These are phyloP conservation scores for Cadophora malorum DNA, from an alignment of 2,329 filamentous ascomycete species.

Conservation along the genomic window DNA sequence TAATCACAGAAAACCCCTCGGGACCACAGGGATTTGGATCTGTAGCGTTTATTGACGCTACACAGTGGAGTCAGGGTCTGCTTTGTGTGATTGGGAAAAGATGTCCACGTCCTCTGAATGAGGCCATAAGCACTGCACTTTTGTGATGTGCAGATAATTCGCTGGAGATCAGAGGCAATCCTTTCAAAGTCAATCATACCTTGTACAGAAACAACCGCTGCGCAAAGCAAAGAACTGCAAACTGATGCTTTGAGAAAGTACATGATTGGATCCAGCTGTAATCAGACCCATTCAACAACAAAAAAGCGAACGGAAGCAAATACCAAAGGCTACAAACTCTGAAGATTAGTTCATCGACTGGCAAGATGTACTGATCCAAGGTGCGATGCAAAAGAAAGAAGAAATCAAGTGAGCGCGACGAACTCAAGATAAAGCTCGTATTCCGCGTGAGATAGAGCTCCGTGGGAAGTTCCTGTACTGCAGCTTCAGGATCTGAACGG, in stretches of 20 bases:
- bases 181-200: no score
- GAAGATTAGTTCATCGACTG: background rate
- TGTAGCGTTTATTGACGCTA: background rate
- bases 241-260: background rate
- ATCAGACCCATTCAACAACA: background rate
- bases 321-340: background rate
- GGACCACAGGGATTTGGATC: constrained; percentile 7
- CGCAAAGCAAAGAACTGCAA: background rate
- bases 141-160: no score
- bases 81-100: no score
- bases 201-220: background rate
- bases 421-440: constrained; percentile 2
- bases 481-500: background rate
- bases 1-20: no score
- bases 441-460: background rate
- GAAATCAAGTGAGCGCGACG: background rate
- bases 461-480: background rate
- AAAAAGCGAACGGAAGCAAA: background rate
- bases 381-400: background rate
- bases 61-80: background rate
- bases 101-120: no score
- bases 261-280: background rate
- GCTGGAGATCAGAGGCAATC: no score
- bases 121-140: no score
- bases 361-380: background rate